Base-by-base conservation (phyloP, 345 rosid species). In the Anastatica hierochuntica region DNA sequence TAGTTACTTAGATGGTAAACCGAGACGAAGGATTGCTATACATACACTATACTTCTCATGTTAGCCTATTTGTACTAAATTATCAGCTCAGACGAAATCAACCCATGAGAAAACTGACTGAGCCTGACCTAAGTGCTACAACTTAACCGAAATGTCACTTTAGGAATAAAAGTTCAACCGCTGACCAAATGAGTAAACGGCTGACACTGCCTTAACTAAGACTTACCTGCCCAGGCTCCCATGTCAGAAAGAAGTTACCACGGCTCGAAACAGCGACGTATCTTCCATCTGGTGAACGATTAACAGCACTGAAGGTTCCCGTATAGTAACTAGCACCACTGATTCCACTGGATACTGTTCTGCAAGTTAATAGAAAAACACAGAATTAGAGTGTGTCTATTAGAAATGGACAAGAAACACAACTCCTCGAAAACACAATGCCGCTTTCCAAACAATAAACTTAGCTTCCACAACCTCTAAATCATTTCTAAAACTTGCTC, bases 271-370 rank as follows among this genome's bases (percentile, higher is more conserved):
- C 96, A 58, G 96, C 98, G 11, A 90, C 92, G 68, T 90, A 90
- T 72, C 51, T 81, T 70, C 96, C 98, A 58, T 80, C 84, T 14
- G 98, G 95, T 49, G 98, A 87, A 53, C 98, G 87, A 49, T 90
- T 90, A 31, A 87, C 95, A 0, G 89, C 80, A 65, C 87, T 90
- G 67, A 90, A 90, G 15, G 95, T 84, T 64, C 96, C 96, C 0
- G 95, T 84, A 58, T 90, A 90, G 68, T 90, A 90, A 65, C 98
- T 90, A 27, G 98, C 98, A 60, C 98, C 98, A 76, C 98, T 87
- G 36, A 90, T 90, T 53, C 98, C 95, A 52, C 96, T 87, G 13
- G 98, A 90, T 36, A 90, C 98, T 77, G 96, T 90, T 79, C 96
- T 86, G 98, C 57, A 86, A 67, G 64, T 62, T 69, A 61, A 80